Base-by-base conservation (phyloP, 371 early-diverging fungal species). In the Rhizomucor miehei region DNA sequence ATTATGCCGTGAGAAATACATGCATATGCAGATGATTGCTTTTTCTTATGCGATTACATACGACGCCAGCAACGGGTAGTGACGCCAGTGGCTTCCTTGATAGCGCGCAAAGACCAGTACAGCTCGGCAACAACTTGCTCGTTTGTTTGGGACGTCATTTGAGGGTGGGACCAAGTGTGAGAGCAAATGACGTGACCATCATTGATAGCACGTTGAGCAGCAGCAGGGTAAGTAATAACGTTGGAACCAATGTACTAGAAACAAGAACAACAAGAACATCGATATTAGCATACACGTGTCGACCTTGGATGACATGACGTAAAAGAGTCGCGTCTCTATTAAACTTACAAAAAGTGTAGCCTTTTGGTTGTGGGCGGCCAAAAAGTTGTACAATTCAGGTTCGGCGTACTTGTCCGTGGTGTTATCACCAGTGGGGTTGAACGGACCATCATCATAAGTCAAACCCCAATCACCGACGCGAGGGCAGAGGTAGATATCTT, bases 101-200 rank as follows among this genome's bases (percentile, higher is more conserved):
- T 71, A 37, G 75, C 73, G 43, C 68, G 65, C 3, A 72, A 66
- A 9, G 77, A 71, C 73, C 77, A 76, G 55, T 81, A 71, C 23
- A 85, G 56, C 55, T 87, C 81, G 38, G 85, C 79, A 48, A 83
- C 76, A 25, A 85, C 67, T 46, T 77, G 60, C 6, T 71, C 77
- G 46, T 78, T 81, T 34, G 78, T 60, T 48, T 71, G 68, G 23
- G 76, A 61, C 23, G 84, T 80, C 74, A 85, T 72, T 17, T 57
- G 60, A 44, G 78, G 79, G 52, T 87, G 88, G 24, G 80, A 74
- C 83, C 83, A 83, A 12, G 83, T 81, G 49, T 83, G 84, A 35
- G 71, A 57, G 34, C 77, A 75, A 44, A 83, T 62, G 25, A 60
- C 61, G 36, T 78, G 75, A 17, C 81, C 75, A 57, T 73, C 69